These are phyloP conservation scores for Noccaea caerulescens DNA, from an alignment of 345 rosid genomes.

Conservation along the genomic window DNA sequence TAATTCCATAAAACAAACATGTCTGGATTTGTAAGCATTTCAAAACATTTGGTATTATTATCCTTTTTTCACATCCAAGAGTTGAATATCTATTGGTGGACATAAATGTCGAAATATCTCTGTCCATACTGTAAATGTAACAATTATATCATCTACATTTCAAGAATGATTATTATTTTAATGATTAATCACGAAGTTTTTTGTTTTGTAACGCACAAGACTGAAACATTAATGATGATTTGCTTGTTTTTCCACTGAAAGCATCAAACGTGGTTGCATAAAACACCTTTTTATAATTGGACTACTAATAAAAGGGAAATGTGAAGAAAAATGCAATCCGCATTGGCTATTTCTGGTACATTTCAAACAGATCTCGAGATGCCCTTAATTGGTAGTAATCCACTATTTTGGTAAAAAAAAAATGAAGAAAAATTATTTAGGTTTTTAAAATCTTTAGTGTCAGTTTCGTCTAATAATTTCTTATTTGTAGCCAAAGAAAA, in stretches of 20 bases:
- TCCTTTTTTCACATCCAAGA: conserved; percentile 1
- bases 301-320: conserved; percentile 13
- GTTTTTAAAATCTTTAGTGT: too few relatives aligned
- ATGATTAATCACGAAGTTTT: conserved; percentile 20
- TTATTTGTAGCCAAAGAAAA: conserved; percentile 14
- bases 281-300: conserved; percentile 33
- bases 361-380: conserved; percentile 18
- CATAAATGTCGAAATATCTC: neutral
- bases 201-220: conserved; percentile 26
- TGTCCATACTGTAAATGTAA: conserved; percentile 14
- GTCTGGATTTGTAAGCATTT: conserved; percentile 12
- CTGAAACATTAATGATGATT: conserved; percentile 9
- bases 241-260: conserved; percentile 11
- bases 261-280: conserved; percentile 37
- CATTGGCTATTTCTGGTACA: conserved; percentile 35
- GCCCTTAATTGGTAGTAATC: conserved; percentile 15
- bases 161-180: neutral
- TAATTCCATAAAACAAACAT: conserved; percentile 30
- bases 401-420: conserved; percentile 15
- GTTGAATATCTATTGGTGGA: neutral
- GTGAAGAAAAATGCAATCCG: conserved; percentile 24
- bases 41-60: neutral
- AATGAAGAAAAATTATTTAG: neutral
- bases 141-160: conserved; percentile 8
- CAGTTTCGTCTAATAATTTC: neutral